Base-by-base conservation (phyloP, 108 stramenopile genomes). In the Skeletonema potamos region DNA sequence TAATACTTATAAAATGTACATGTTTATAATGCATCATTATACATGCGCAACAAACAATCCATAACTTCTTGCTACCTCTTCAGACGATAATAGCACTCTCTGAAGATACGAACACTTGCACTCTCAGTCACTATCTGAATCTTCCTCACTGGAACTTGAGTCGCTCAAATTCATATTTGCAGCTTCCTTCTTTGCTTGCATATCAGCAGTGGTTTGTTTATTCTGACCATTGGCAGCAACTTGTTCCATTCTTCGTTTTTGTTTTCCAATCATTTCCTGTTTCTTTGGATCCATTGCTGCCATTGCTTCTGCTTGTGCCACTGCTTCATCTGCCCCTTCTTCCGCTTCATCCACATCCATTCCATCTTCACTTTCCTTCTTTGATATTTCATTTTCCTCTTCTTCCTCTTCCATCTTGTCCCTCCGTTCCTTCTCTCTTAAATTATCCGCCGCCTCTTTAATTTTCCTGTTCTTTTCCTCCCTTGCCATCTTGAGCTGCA, bases 91-190 rank as follows among this genome's bases (percentile, higher is more conserved):
- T n/a, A n/a, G n/a, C n/a, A n/a, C n/a, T n/a, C n/a, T n/a, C n/a
- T n/a, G n/a, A n/a, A n/a, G n/a, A 34, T 4, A 34, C 7, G 7
- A 7, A 34, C 6, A 34, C 6, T 34, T 34, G 34, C 7, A 4
- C 4, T 6, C 15, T 62, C 67, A 80, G 8, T 72, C 76, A 54
- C 76, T 48, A 22, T 86, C 89, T 5, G 72, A 72, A 12, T 81
- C 84, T 20, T 91, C 90, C 27, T 68, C 66, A 44, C 86, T 87
- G 15, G 68, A 72, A 51, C 86, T 86, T 12, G 76, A 82, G 59
- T 91, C 90, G 75, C 89, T 90, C 67, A 94, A 71, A 81, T 94
- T 94, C 93, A 94, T 88, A 57, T 56, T 82, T 26, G 72, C 65
- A 10, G 66, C 71, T 11, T 67, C 71, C 29, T 62, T 76, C 43